Evolutionary conservation across 495 filamentous ascomycete genomes (phyloP).

Genomic region (Parachaetomium inaequale): DNA sequence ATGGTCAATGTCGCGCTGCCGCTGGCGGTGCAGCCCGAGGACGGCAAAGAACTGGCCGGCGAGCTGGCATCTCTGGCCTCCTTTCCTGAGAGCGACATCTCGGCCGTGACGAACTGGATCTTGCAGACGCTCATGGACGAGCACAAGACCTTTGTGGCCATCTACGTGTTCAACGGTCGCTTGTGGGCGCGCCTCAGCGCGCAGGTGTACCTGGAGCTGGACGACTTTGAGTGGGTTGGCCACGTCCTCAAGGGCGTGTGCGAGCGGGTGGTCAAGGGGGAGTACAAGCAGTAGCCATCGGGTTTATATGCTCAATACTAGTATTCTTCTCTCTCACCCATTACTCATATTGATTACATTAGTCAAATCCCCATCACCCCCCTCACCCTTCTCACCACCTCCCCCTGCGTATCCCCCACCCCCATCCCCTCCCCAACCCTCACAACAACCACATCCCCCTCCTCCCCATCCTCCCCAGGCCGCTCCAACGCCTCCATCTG

Average conservation of each 20-base stretch:
- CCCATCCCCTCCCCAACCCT: conserved; percentile 16
- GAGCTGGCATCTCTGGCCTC: conserved; percentile 30
- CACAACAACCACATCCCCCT: conserved; percentile 23
- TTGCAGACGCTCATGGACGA: conserved; percentile 51
- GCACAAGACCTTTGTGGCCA: conserved; percentile 65
- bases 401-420: too few relatives aligned
- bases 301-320: too few relatives aligned
- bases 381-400: conserved; percentile 15
- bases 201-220: conserved; percentile 73
- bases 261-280: conserved; percentile 53
- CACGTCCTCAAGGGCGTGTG: conserved; percentile 58
- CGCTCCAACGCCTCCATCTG: conserved; percentile 25
- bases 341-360: too few relatives aligned
- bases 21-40: conserved; percentile 33
- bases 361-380: conserved; percentile 21
- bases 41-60: conserved; percentile 22
- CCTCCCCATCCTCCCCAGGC: conserved; percentile 17
- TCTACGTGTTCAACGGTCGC: conserved; percentile 55
- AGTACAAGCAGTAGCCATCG: conserved; percentile 36
- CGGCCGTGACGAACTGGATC: conserved; percentile 54
- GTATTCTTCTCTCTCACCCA: too few relatives aligned
- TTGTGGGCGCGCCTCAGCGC: conserved; percentile 72
- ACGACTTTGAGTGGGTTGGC: conserved; percentile 73
- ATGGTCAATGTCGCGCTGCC: conserved; percentile 77
- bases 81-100: conserved; percentile 36